These are phyloP conservation scores for Candida corydali DNA, from an alignment of 805 yeast genomes.

Conservation along the genomic window DNA sequence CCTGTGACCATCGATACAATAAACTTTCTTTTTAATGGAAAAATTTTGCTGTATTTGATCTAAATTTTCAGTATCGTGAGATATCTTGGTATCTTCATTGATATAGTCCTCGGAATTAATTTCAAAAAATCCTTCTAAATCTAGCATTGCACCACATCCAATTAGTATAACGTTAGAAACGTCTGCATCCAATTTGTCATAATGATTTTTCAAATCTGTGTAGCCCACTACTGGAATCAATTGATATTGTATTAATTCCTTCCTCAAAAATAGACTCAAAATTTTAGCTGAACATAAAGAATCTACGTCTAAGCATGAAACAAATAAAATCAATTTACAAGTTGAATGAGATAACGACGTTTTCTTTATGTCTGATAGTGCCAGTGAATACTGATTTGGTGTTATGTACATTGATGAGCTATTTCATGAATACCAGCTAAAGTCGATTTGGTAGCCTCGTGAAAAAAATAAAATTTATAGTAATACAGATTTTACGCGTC, in stretches of 20 bases:
- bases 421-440: neutral
- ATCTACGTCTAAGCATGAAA: slow-evolving; percentile 86
- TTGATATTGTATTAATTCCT: slow-evolving; percentile 82
- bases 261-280: slow-evolving; percentile 64
- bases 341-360: slow-evolving; percentile 89
- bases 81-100: slow-evolving; percentile 19
- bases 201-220: slow-evolving; percentile 66
- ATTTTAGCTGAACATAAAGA: slow-evolving; percentile 87
- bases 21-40: slow-evolving; percentile 54
- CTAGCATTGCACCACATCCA: slow-evolving; percentile 94
- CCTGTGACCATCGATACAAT: slow-evolving; percentile 85
- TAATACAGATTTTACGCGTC: too few relatives aligned
- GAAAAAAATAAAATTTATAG: too few relatives aligned
- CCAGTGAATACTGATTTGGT: slow-evolving; percentile 62
- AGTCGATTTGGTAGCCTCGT: too few relatives aligned
- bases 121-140: slow-evolving; percentile 70
- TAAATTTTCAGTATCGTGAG: slow-evolving; percentile 20
- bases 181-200: slow-evolving; percentile 61
- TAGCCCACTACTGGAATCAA: slow-evolving; percentile 92
- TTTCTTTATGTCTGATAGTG: slow-evolving; percentile 62
- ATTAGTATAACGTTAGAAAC: slow-evolving; percentile 71
- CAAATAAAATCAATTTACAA: slow-evolving; percentile 82
- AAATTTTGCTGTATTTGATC: slow-evolving; percentile 18
- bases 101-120: slow-evolving; percentile 54
- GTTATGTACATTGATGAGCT: slow-evolving; percentile 59